These are phyloP conservation scores for Paragyromitra xinjiangensis DNA, from an alignment of 495 filamentous ascomycete species.

Conservation along the genomic window DNA sequence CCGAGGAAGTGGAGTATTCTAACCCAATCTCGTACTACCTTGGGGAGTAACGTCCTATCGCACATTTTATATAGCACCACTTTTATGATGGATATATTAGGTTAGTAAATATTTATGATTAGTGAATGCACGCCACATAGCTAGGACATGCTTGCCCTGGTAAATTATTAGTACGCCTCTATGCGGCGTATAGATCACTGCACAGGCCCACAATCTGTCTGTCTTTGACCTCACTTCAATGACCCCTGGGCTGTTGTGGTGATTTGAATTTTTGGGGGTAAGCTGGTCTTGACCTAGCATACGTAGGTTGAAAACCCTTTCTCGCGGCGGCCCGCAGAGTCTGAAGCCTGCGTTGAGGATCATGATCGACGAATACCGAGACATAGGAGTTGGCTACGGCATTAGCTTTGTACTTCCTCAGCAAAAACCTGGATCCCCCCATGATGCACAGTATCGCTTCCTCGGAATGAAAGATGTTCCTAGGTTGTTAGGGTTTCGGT, in stretches of 20 bases:
- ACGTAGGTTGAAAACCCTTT: background rate
- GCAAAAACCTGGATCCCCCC: background rate
- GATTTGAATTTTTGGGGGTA: background rate
- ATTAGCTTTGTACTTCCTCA: slow-evolving; percentile 5
- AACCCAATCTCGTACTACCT: slow-evolving; percentile 19
- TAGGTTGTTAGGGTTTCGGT: background rate
- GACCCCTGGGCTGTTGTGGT: background rate
- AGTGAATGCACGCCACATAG: slow-evolving; percentile 3
- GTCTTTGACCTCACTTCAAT: background rate
- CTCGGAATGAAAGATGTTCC: background rate
- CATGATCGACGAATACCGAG: background rate
- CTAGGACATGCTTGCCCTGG: background rate
- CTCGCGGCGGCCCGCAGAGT: background rate
- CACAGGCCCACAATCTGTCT: slow-evolving; percentile 6
- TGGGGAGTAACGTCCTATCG: background rate
- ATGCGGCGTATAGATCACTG: slow-evolving; percentile 8
- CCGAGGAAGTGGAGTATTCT: slow-evolving; percentile 9
- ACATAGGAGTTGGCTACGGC: background rate
- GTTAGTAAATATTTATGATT: slow-evolving; percentile 22
- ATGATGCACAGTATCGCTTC: background rate
- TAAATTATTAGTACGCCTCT: slow-evolving; percentile 15
- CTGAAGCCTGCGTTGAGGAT: background rate
- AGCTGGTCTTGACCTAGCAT: slow-evolving; percentile 1
- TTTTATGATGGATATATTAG: slow-evolving; percentile 7
- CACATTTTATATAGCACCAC: slow-evolving; percentile 6